Conservation (phyloP, 2,329 filamentous ascomycete genomes). For the Epichloe elymi region DNA sequence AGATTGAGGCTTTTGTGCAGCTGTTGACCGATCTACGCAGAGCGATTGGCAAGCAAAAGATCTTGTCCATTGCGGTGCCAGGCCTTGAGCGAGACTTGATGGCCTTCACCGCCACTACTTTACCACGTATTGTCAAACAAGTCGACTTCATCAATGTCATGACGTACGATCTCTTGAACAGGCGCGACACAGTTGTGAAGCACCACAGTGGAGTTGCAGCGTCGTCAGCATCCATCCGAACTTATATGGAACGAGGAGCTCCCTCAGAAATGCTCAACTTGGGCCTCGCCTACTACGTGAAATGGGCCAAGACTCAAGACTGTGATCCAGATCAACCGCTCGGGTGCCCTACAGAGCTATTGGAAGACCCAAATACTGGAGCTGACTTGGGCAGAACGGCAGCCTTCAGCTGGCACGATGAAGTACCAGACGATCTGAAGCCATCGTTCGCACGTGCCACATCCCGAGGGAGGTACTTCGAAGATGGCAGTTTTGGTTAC, state of each 20-base stretch:
- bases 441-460: constrained; percentile 45
- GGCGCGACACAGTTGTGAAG: constrained; percentile 47
- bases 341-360: constrained; percentile 39
- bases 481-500: constrained; percentile 58
- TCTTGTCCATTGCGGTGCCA: constrained; percentile 57
- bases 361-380: constrained; percentile 46
- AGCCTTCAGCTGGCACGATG: constrained; percentile 47
- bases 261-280: constrained; percentile 42
- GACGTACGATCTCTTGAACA: constrained; percentile 60
- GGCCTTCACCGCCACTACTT: constrained; percentile 45
- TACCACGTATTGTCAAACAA: constrained; percentile 42
- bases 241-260: constrained; percentile 44
- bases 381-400: constrained; percentile 43
- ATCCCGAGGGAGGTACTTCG: constrained; percentile 32
- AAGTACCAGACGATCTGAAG: constrained; percentile 37
- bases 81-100: constrained; percentile 53
- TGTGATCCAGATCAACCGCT: constrained; percentile 30
- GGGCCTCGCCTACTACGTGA: constrained; percentile 54
- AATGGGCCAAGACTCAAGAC: constrained; percentile 44
- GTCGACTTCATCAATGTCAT: constrained; percentile 58
- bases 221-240: constrained; percentile 40
- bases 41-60: constrained; percentile 41
- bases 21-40: constrained; percentile 45
- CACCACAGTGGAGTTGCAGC: constrained; percentile 52
- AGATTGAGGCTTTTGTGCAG: constrained; percentile 50